Evolutionary conservation across 1,284 basidiomycete species (phyloP), one percentile per base, ranked within the genome.

Genomic region (Cutaneotrichosporon sp.): DNA sequence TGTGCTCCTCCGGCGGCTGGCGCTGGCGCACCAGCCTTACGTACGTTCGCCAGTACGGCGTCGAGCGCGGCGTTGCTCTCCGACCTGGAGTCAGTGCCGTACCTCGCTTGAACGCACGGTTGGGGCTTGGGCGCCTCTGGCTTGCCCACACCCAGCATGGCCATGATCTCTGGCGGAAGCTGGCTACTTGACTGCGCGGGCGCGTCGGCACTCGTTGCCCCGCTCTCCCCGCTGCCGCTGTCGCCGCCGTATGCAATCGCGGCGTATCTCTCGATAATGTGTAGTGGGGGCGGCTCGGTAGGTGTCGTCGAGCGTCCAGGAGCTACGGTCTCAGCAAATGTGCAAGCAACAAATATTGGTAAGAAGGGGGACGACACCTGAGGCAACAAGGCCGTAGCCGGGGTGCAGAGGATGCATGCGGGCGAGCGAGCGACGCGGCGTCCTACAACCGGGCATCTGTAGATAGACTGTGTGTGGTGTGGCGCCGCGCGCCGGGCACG

Each of bases 151-250:
- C 71, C 71, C 12, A 73, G 60, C 46, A 73, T 52, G 50, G 69
- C 68, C 52, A 63, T 63, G 36, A 73, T 68, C 51, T 70, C 67
- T 4, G 69, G 65, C 34, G 71, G 71, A 20, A 73, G 52, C 43
- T 54, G 55, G 12, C 55, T 58, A 0, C 49, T 35, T 26, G 52
- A 40, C 40, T n/a, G 54, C 36, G 35, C n/a, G n/a, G n/a, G n/a
- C n/a, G n/a, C n/a, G n/a, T n/a, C n/a, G n/a, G n/a, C n/a, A n/a
- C n/a, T n/a, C n/a, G n/a, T n/a, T n/a, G n/a, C 21, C n/a, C 43
- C 30, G 40, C 40, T 34, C 33, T 37, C 34, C 9, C 17, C n/a
- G 22, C 39, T 33, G 15, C 34, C 41, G 17, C 38, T 23, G 4
- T 14, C 37, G 15, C 34, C 41, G 17, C 38, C 35, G 4, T 14